These are phyloP conservation scores for Trametes cingulata DNA, from an alignment of 768 basidiomycete species.

Conservation along the genomic window DNA sequence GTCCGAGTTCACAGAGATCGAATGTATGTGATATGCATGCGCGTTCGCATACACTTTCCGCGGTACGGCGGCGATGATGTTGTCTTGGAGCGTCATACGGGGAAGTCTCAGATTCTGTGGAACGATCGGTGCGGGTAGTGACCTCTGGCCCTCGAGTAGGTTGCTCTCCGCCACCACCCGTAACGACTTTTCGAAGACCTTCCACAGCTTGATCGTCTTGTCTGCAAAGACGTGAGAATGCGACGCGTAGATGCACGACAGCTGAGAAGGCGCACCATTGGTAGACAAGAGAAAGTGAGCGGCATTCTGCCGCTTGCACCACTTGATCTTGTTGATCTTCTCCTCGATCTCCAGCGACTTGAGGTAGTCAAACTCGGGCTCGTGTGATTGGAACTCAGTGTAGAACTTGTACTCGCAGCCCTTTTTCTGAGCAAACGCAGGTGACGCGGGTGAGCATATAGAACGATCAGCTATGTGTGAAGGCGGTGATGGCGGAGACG, in stretches of 20 bases:
- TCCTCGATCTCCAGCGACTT: slow-evolving; percentile 99
- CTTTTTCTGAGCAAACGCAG: slow-evolving; percentile 71
- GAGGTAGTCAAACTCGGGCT: slow-evolving; percentile 99
- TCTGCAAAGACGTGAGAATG: slow-evolving; percentile 53
- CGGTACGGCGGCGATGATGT: slow-evolving; percentile 97
- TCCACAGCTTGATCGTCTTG: slow-evolving; percentile 99
- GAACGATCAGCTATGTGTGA: neutral
- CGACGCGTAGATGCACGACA: neutral
- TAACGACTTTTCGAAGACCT: slow-evolving; percentile 98
- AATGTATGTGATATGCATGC: slow-evolving; percentile 99
- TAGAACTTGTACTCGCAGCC: slow-evolving; percentile 99
- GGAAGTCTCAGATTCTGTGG: slow-evolving; percentile 77
- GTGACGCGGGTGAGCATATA: slow-evolving; percentile 17
- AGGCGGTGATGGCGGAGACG: neutral
- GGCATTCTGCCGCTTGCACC: slow-evolving; percentile 97
- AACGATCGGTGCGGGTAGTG: slow-evolving; percentile 60
- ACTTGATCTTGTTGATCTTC: slow-evolving; percentile 99
- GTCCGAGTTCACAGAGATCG: slow-evolving; percentile 98
- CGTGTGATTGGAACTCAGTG: slow-evolving; percentile 99
- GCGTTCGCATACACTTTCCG: slow-evolving; percentile 99
- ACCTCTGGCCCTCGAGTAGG: slow-evolving; percentile 77
- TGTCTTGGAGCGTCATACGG: slow-evolving; percentile 91
- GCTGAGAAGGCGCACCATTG: slow-evolving; percentile 66
- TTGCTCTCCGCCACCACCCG: slow-evolving; percentile 97
- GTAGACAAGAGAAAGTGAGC: slow-evolving; percentile 97